Percentiles rank a stretch among this genome's conserved stretches.
phyloP scores from a whole-genome alignment of 1,284 basidiomycete genomes.

The Cryptococcus sp. region DNA sequence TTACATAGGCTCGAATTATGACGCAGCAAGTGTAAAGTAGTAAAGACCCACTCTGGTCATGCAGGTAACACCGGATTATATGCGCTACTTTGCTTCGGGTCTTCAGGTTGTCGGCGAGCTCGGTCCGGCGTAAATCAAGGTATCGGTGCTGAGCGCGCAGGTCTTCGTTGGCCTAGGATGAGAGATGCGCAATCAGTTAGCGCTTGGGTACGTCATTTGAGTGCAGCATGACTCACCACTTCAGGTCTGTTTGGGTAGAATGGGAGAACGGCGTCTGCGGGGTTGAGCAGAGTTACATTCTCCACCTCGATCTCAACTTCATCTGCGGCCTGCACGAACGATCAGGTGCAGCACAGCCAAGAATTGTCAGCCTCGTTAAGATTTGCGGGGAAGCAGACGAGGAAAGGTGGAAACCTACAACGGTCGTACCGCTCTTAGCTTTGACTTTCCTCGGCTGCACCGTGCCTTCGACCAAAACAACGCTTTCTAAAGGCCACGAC shows the following conservation, averaged over 20 bases:
- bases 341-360: slow-evolving; percentile 9
- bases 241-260: slow-evolving; percentile 79
- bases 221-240: slow-evolving; percentile 59
- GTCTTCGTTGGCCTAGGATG: slow-evolving; percentile 75
- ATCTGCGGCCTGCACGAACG: slow-evolving; percentile 61
- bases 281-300: slow-evolving; percentile 72
- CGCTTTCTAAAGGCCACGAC: slow-evolving; percentile 70
- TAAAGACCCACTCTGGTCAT: slow-evolving; percentile 64
- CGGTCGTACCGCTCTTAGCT: slow-evolving; percentile 53
- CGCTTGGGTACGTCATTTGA: background rate
- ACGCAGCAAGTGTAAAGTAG: background rate
- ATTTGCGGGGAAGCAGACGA: too few relatives aligned
- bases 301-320: slow-evolving; percentile 79
- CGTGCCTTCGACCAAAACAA: slow-evolving; percentile 70
- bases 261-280: slow-evolving; percentile 68
- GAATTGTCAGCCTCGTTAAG: too few relatives aligned
- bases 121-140: slow-evolving; percentile 78
- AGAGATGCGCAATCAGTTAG: background rate
- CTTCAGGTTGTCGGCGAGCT: slow-evolving; percentile 73
- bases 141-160: slow-evolving; percentile 80
- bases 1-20: background rate
- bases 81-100: slow-evolving; percentile 78
- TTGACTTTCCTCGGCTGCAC: slow-evolving; percentile 67
- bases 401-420: background rate
- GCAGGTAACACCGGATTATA: slow-evolving; percentile 70